phyloP scores from a whole-genome alignment of 164 flowering plant genomes.

The Dillenia turbinata region DNA sequence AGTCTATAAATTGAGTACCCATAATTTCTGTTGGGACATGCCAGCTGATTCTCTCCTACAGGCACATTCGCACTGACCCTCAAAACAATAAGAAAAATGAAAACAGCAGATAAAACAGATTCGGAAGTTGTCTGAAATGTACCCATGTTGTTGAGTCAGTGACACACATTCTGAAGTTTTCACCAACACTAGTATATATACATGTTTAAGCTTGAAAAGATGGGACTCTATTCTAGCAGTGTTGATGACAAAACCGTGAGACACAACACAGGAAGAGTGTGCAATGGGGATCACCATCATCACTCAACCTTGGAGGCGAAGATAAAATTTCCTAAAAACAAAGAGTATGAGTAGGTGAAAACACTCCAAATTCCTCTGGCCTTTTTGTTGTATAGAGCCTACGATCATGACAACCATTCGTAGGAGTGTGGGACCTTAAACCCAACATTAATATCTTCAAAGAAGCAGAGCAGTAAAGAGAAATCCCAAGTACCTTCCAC shows the following conservation, averaged over 20 bases:
- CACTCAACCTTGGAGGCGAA: not conserved
- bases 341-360: no score
- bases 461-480: no score
- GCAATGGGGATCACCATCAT: not conserved
- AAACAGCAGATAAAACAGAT: constrained; percentile 10
- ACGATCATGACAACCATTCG: no score
- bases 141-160: constrained; percentile 15
- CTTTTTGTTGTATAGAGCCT: no score
- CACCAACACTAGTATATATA: no score
- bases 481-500: no score
- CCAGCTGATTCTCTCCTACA: constrained; percentile 10
- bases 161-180: not conserved
- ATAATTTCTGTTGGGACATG: constrained; percentile 11
- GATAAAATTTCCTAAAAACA: not conserved
- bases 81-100: constrained; percentile 9
- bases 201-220: no score
- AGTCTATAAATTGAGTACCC: constrained; percentile 15
- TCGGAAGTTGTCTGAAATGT: constrained; percentile 7
- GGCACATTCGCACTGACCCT: constrained; percentile 10
- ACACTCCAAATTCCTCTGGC: no score
- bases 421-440: no score
- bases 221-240: no score
- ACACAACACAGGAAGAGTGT: not conserved
- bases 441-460: no score
- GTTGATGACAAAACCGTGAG: no score